Base-by-base conservation (phyloP, 1,284 basidiomycete species). In the Volvariella surrecta region DNA sequence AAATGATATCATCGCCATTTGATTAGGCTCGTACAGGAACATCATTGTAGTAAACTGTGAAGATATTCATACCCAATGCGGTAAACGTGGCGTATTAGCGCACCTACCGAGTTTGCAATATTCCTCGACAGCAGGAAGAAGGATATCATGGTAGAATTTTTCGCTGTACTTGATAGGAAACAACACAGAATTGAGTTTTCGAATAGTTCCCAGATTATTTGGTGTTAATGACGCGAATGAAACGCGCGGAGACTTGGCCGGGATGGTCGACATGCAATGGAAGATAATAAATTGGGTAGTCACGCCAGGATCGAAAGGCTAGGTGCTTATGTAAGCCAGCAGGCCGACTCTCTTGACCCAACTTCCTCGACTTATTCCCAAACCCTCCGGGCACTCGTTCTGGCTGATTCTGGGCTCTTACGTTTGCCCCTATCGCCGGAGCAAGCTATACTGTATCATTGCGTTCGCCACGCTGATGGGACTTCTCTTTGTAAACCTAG, bases 151-250 rank as follows among this genome's bases (percentile, higher is more conserved):
- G 60, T 89, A 89, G 66, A 89, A 89, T 60, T 81, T 82, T 52
- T 87, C 82, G 61, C 80, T 82, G 57, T 89, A 89, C 57, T 76
- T 82, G 59, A 89, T 82, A 18, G 85, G 85, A 57, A 88, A 88
- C 30, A 88, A 68, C 24, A 86, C 84, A 2, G 81, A 77, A 56
- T 89, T 87, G 37, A 89, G 70, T 61, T 85, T 89, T 50, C 82
- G 74, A 43, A 89, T 79, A 3, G 86, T 87, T 21, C 84, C 84
- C 47, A 89, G 68, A 64, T 86, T 93, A 59, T 90, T 89, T 48
- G 71, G 69, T 11, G 82, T 86, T 53, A 88, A 61, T 42, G 79
- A 76, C 42, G 83, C 73, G 60, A 86, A 86, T 17, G 82, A 76
- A 44, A 84, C 64, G 52, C 79, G 76, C 48, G 66, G 58, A 30